Conservation (phyloP, 371 early-diverging fungal genomes). For the Chytridiales sp. region DNA sequence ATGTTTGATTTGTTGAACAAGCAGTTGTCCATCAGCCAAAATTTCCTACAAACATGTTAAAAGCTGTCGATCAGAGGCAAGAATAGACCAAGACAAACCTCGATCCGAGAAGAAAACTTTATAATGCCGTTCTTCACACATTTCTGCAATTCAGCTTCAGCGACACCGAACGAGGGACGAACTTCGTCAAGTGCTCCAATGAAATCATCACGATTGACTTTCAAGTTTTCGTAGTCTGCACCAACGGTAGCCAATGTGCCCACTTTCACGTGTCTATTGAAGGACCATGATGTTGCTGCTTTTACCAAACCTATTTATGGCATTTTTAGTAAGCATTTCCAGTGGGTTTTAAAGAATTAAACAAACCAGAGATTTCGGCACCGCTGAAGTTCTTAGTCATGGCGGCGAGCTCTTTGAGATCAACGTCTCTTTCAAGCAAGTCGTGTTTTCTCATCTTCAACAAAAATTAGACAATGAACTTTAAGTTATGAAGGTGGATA, state of each 20-base stretch:
- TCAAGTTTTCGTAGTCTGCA: conserved; percentile 83
- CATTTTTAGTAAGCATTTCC: background rate
- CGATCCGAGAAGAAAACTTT: conserved; percentile 69
- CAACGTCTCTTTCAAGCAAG: conserved; percentile 86
- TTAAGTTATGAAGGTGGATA: background rate
- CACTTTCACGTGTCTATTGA: conserved; percentile 96
- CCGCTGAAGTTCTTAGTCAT: conserved; percentile 99
- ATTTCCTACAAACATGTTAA: conserved; percentile 53
- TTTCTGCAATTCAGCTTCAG: conserved; percentile 86
- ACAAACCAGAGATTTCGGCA: conserved; percentile 94
- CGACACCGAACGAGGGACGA: conserved; percentile 96
- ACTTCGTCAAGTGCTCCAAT: conserved; percentile 95
- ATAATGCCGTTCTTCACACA: conserved; percentile 87
- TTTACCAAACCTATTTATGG: conserved; percentile 71
- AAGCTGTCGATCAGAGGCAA: background rate
- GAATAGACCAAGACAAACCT: conserved; percentile 38
- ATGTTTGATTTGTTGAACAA: conserved; percentile 82
- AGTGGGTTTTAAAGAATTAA: conserved; percentile 1
- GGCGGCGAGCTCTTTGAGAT: conserved; percentile 83
- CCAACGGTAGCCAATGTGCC: conserved; percentile 78
- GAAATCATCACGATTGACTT: conserved; percentile 92
- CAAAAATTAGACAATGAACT: background rate
- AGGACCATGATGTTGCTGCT: conserved; percentile 98
- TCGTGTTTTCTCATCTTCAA: conserved; percentile 81
- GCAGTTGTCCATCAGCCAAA: conserved; percentile 77